These are phyloP conservation scores for Ophiostoma novo-ulmi DNA, from an alignment of 2,329 filamentous ascomycete genomes.

Conservation along the genomic window DNA sequence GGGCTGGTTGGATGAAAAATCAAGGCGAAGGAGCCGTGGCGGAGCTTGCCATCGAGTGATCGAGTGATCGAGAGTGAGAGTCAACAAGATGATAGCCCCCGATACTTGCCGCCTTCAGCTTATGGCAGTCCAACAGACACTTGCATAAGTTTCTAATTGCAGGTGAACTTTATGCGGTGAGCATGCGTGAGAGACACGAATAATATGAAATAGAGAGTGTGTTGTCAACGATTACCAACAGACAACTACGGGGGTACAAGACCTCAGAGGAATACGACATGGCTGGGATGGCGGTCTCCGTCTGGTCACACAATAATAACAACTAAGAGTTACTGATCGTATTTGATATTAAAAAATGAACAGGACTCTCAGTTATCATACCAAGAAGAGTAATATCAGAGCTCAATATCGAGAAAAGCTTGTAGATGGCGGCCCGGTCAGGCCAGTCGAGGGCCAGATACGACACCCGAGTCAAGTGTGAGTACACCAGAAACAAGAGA, in stretches of 20 bases:
- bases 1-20: not conserved
- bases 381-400: not conserved
- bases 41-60: too few species aligned
- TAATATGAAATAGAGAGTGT: not conserved
- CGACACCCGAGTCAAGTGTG: not conserved
- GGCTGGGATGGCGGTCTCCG: not conserved
- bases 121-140: conserved; percentile 6
- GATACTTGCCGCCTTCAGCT: not conserved
- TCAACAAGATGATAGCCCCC: not conserved
- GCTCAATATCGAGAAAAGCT: not conserved
- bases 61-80: not conserved
- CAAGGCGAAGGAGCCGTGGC: not conserved
- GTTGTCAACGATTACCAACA: not conserved
- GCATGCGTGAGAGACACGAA: not conserved
- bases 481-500: not conserved
- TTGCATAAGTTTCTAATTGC: not conserved
- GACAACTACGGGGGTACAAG: not conserved
- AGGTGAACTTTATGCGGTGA: not conserved
- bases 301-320: not conserved
- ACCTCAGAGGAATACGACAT: not conserved
- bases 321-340: too few species aligned
- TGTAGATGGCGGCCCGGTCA: not conserved
- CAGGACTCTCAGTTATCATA: not conserved
- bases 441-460: conserved; percentile 10
- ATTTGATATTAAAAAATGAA: not conserved